Evolutionary conservation across 2,329 filamentous ascomycete genomes (phyloP), one percentile per base, ranked within the genome.

Genomic region (Elsinoe necatrix): DNA sequence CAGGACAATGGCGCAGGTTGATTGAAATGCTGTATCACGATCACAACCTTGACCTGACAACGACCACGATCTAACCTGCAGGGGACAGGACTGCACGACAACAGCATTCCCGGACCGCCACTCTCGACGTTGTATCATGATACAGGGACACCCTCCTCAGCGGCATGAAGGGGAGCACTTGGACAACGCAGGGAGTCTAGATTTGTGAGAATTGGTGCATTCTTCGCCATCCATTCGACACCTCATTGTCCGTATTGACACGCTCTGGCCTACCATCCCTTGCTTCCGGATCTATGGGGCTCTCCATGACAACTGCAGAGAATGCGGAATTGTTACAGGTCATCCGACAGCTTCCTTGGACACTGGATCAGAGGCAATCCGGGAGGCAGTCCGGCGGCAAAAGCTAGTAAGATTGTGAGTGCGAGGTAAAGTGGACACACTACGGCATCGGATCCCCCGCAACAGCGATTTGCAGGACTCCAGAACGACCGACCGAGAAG

Each of bases 401-500:
- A 50, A 50, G 45, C 45, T 16, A 34, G 45, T 50, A 50, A 50
- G 45, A 50, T 50, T 50, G 16, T 18, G 25, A 18, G 45, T 50
- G 45, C 23, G 45, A 50, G 45, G 48, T 16, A 16, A 52, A 29
- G 31, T 27, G 48, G 48, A 20, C 43, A 48, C 9, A 25, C 20
- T 48, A 23, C 20, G 43, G 43, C 18, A 12, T n/a, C n/a, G 48
- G 34, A 7, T 16, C 18, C 48, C 48, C 48, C 48, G 21, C 48
- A 52, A 52, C 29, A 34, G 31, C 25, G 20, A 25, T 23, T n/a
- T 52, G 48, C 31, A 39, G 48, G 31, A 37, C 48, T 52, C 48
- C 48, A 52, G 48, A 52, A 52, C 48, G 39, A 52, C 29, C 48
- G 39, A 52, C 29, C 37, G 14, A 52, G 31, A 23, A 52, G 31